phyloP scores from a whole-genome alignment of 2,329 filamentous ascomycete genomes.

The Aspergillus sp. region DNA sequence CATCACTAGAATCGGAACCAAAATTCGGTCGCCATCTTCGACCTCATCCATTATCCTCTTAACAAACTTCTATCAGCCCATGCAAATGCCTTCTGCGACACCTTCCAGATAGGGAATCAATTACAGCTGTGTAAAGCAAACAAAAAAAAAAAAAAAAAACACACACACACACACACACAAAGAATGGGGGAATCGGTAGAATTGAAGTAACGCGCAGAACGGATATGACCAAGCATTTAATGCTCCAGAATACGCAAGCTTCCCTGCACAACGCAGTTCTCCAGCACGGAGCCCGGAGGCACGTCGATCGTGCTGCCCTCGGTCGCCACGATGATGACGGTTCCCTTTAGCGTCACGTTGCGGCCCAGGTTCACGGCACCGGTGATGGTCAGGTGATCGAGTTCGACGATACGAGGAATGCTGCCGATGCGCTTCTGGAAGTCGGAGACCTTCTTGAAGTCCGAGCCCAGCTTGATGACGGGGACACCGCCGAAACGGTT shows the following conservation, averaged over 20 bases:
- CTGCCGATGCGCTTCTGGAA: constrained; percentile 53
- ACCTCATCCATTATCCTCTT: constrained; percentile 4
- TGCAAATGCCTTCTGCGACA: constrained; percentile 7
- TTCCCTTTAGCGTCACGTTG: constrained; percentile 92
- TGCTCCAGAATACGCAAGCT: constrained; percentile 76
- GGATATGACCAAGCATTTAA: constrained; percentile 38
- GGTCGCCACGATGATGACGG: constrained; percentile 97
- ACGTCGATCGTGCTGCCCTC: constrained; percentile 98
- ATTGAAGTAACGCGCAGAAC: constrained; percentile 14
- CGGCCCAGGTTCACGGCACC: constrained; percentile 95
- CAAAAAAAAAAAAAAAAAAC: not conserved
- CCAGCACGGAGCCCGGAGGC: constrained; percentile 90
- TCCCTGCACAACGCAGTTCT: constrained; percentile 98
- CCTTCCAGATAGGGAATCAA: constrained; percentile 7
- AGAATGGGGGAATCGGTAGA: not conserved
- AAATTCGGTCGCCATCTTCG: constrained; percentile 7
- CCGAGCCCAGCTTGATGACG: constrained; percentile 95
- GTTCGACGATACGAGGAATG: constrained; percentile 52
- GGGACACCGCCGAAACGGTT: constrained; percentile 95
- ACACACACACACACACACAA: not conserved
- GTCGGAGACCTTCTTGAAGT: constrained; percentile 99
- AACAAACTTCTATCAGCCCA: constrained; percentile 18
- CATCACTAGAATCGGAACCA: not conserved
- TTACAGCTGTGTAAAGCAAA: constrained; percentile 1
- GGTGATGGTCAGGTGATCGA: constrained; percentile 87